Evolutionary conservation across 2,329 filamentous ascomycete species (phyloP), one percentile per base, ranked within the genome.

Genomic region (Dactylellina parvicollis): DNA sequence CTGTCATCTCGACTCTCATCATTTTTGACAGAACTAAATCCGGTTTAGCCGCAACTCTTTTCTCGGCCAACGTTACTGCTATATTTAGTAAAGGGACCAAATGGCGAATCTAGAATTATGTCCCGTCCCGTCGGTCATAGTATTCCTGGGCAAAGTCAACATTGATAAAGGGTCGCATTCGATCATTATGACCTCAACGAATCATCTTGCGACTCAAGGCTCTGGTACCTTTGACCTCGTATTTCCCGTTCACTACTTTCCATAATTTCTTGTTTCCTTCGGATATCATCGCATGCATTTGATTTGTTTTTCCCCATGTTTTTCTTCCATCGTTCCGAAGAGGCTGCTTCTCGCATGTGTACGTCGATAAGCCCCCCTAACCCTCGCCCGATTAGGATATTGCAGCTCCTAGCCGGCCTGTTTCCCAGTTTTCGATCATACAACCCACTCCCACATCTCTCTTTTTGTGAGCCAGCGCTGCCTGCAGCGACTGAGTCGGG

Each of bases 201-300:
- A 57, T 66, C 61, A 55, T 30, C 47, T 44, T 61, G 55, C 18
- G 47, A 47, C 30, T 34, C 28, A 7, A n/a, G 32, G 50, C 20
- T 22, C 38, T 59, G 28, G 44, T 46, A 44, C 40, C 62, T 47
- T 18, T 30, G 40, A 38, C 12, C 62, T 67, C 52, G 62, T 67
- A 67, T 67, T 14, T 38, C 52, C 44, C 14, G 16, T 14, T 44
- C 22, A 1, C 49, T 56, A 26, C 22, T 50, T 44, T 30, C 56
- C n/a, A n/a, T n/a, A n/a, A n/a, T n/a, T n/a, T n/a, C 62, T 49
- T 67, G 52, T 36, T 67, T 52, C 52, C 62, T 20, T 47, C 62
- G 52, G 52, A 44, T 59, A 44, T 49, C 52, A 7, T 67, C 52
- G 62, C 44, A 59, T 26, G 42, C 9, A 9, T 10, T 47, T 28